phyloP scores from a whole-genome alignment of 345 rosid genomes.

The Jatropha curcas region DNA sequence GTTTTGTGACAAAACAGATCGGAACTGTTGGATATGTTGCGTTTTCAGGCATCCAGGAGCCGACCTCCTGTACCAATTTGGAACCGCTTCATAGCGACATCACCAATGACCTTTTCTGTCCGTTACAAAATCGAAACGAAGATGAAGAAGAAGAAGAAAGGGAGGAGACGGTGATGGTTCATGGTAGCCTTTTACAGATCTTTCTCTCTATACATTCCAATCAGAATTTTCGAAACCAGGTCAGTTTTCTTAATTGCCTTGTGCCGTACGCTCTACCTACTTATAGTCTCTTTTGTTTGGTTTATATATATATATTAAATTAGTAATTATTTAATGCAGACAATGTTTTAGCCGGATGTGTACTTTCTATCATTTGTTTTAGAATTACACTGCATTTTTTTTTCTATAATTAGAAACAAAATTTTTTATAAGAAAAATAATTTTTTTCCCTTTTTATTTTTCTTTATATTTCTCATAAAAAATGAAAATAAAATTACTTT shows the following conservation, averaged over 20 bases:
- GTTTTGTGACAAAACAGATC: conserved; percentile 29
- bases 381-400: too few species aligned
- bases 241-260: conserved; percentile 15
- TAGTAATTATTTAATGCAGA: too few species aligned
- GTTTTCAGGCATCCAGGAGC: conserved; percentile 42
- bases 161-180: conserved; percentile 51
- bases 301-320: too few species aligned
- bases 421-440: too few species aligned
- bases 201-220: conserved; percentile 29
- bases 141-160: conserved; percentile 8
- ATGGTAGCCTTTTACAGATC: conserved; percentile 39
- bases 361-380: too few species aligned
- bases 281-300: too few species aligned
- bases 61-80: conserved; percentile 12
- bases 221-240: conserved; percentile 43
- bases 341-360: too few species aligned
- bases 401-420: too few species aligned
- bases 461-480: too few species aligned
- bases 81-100: conserved; percentile 18
- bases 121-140: conserved; percentile 28
- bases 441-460: too few species aligned
- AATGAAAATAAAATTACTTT: too few species aligned
- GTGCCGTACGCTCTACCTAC: too few species aligned
- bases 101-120: conserved; percentile 34
- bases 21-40: conserved; percentile 53